Evolutionary conservation across 768 basidiomycete genomes (phyloP).

Genomic region (Kwoniella shandongensis): DNA sequence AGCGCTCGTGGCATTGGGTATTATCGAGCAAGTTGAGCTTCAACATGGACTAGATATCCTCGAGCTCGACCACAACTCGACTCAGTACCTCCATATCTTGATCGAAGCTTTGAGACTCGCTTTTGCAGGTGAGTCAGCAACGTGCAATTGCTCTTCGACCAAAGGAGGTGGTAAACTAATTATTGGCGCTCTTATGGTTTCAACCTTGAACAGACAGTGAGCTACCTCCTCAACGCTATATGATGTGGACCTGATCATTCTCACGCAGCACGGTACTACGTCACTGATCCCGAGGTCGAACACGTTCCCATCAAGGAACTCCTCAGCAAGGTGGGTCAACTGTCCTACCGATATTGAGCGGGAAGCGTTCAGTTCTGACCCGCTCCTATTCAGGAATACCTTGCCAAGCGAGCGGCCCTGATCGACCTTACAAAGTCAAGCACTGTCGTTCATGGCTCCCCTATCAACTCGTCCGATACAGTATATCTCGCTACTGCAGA

Average conservation of each 20-base stretch:
- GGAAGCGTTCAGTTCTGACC: too few species aligned
- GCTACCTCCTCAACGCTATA: too few species aligned
- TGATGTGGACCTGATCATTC: too few species aligned
- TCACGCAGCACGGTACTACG: slow-evolving; percentile 74
- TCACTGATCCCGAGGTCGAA: slow-evolving; percentile 81
- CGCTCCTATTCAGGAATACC: slow-evolving; percentile 75
- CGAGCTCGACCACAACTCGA: slow-evolving; percentile 85
- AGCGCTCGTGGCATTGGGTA: slow-evolving; percentile 86
- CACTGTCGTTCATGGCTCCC: slow-evolving; percentile 71
- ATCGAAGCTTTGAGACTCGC: slow-evolving; percentile 73
- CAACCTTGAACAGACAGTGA: too few species aligned
- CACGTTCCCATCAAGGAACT: slow-evolving; percentile 78
- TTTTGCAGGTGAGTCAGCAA: slow-evolving; percentile 65
- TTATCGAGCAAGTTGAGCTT: slow-evolving; percentile 80
- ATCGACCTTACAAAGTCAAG: slow-evolving; percentile 74
- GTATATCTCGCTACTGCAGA: slow-evolving; percentile 85
- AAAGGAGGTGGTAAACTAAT: too few species aligned
- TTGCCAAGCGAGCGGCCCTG: slow-evolving; percentile 72
- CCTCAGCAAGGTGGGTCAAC: slow-evolving; percentile 69
- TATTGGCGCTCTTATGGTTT: too few species aligned
- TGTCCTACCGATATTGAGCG: background rate
- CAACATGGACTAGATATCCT: slow-evolving; percentile 69
- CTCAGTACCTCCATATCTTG: slow-evolving; percentile 81
- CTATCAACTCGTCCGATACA: slow-evolving; percentile 82
- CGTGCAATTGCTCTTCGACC: too few species aligned